Evolutionary conservation across 2,329 filamentous ascomycete genomes (phyloP).

Genomic region (Periconia macrospinosa): DNA sequence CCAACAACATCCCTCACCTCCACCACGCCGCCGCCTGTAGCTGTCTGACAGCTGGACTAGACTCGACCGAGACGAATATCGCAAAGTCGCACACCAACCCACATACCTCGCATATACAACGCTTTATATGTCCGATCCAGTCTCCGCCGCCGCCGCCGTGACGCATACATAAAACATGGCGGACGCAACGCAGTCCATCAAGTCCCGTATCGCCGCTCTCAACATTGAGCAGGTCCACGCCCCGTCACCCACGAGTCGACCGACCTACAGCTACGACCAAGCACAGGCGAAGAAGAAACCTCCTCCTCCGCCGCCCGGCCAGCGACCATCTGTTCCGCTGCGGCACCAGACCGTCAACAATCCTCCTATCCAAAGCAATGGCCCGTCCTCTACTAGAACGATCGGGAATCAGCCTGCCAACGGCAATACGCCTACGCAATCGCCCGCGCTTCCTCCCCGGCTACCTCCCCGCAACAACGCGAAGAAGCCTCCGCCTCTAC

Average conservation of each 20-base stretch:
- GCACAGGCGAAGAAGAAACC: constrained; percentile 35
- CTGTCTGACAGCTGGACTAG: too few species aligned
- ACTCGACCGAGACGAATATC: too few species aligned
- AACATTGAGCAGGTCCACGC: constrained; percentile 51
- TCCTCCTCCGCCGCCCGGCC: constrained; percentile 40
- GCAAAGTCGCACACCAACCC: not conserved
- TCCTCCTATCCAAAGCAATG: constrained; percentile 43
- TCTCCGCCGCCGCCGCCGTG: not conserved
- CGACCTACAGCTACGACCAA: constrained; percentile 40
- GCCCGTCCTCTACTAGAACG: constrained; percentile 28
- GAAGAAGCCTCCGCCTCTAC: constrained; percentile 44
- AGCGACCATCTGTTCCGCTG: constrained; percentile 33
- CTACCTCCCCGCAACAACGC: constrained; percentile 53
- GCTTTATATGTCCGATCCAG: not conserved
- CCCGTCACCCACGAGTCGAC: constrained; percentile 36
- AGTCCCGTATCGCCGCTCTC: constrained; percentile 51
- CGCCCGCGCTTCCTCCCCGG: constrained; percentile 38
- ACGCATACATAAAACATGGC: constrained; percentile 30
- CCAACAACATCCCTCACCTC: not conserved
- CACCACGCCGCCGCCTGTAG: not conserved
- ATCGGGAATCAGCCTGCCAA: constrained; percentile 43
- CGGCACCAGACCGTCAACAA: constrained; percentile 44
- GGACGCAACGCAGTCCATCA: constrained; percentile 40
- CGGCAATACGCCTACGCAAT: constrained; percentile 20
- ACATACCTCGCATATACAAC: not conserved